These are phyloP conservation scores for Russula vinacea DNA, from an alignment of 768 basidiomycete genomes.

Conservation along the genomic window DNA sequence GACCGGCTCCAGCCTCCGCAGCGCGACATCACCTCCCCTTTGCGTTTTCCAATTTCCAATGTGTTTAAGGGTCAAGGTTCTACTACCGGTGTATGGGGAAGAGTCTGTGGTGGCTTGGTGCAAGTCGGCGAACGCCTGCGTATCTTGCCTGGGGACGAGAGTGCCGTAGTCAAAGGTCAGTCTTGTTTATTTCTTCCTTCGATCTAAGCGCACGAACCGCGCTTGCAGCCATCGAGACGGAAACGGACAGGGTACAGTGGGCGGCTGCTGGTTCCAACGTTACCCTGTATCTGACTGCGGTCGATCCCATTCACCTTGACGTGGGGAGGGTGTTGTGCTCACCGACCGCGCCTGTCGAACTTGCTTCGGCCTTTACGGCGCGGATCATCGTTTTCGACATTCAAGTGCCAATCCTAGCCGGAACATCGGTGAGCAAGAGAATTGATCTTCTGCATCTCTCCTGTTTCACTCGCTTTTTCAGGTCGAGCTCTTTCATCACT, in stretches of 20 bases:
- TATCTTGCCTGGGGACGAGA: constrained; percentile 90
- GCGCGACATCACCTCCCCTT: constrained; percentile 69
- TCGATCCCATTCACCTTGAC: constrained; percentile 82
- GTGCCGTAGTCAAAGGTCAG: constrained; percentile 64
- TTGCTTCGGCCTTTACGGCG: constrained; percentile 75
- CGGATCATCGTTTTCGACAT: constrained; percentile 94
- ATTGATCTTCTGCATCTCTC: not conserved
- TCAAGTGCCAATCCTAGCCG: constrained; percentile 81
- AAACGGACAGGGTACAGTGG: constrained; percentile 76
- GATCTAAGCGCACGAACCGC: not conserved
- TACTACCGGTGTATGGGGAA: constrained; percentile 73
- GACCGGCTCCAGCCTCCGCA: constrained; percentile 79
- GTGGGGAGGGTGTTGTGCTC: constrained; percentile 91
- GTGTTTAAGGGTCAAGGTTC: constrained; percentile 89
- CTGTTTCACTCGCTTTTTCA: not conserved
- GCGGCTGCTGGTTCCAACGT: constrained; percentile 87
- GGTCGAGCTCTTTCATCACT: constrained; percentile 96
- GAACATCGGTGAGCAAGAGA: constrained; percentile 61
- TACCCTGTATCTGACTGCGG: constrained; percentile 75
- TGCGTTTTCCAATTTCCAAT: constrained; percentile 90
- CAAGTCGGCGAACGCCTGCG: constrained; percentile 89
- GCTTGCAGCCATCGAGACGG: constrained; percentile 73
- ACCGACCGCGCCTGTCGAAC: constrained; percentile 62
- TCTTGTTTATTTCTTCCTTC: not conserved
- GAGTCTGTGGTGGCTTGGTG: constrained; percentile 82